Base-by-base conservation (phyloP, 768 basidiomycete genomes). In the Rhizopogon vinicolor region DNA sequence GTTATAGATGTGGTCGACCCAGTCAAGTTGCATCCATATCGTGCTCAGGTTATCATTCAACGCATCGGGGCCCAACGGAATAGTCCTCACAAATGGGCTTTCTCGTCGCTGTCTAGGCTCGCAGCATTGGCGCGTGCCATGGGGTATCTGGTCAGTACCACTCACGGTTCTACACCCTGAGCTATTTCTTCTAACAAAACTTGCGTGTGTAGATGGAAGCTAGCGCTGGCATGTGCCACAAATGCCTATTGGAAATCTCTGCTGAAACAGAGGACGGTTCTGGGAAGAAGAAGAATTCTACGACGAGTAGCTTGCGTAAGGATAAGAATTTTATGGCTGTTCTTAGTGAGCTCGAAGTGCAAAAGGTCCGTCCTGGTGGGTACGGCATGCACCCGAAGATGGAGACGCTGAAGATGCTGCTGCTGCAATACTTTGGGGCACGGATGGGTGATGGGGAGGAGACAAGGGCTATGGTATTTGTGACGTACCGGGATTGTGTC, bases 381-480 rank as follows among this genome's bases (percentile, higher is more conserved):
- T 84, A 86, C 63, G 68, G 77, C 1, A 67, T 79, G 52, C 96
- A 99, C 71, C 96, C 96, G 3, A 99, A 99, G 75, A 88, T 98
- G 84, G 92, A 93, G 45, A 86, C 79, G 55, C 78, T 96, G 10
- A 85, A 85, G 55, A 74, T 76, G 3, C 74, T 98, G 29, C 74
- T 93, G 6, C 70, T 95, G 16, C 82, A 91, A 43, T 89, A 97
- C 69, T 97, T 98, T 65, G 68, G 68, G 33, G 60, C 60, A 51
- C 55, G 56, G 48, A 60, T 67, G 35, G 81, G 78, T 3, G 73
- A 81, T 54, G 73, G 72, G 46, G 66, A 62, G 28, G 68, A 63
- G 44, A 92, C 92, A 2, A 80, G 86, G 58, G 91, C 87, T 18
- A 99, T 98, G 89, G 91, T 99, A 16, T 99, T 98, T 66, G 88